Evolutionary conservation across 371 early-diverging fungal species (phyloP).

Genomic region (Basidiobolus heterosporus): DNA sequence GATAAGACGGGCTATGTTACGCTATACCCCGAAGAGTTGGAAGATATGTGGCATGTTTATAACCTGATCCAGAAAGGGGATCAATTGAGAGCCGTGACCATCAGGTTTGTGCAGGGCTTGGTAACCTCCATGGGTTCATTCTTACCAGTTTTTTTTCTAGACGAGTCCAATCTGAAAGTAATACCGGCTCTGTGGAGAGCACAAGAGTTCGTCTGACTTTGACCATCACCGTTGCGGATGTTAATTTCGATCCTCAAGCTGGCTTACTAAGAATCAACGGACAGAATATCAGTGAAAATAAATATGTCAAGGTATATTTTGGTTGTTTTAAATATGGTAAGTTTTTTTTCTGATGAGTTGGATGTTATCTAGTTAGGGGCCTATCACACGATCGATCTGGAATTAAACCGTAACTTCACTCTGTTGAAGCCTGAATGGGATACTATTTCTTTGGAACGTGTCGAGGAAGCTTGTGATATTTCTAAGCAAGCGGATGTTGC

Average conservation of each 20-base stretch:
- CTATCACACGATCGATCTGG: slow-evolving; percentile 89
- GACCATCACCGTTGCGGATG: slow-evolving; percentile 68
- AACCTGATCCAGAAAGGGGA: slow-evolving; percentile 81
- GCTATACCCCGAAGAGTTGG: slow-evolving; percentile 70
- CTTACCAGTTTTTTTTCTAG: slow-evolving; percentile 18
- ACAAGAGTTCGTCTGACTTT: slow-evolving; percentile 64
- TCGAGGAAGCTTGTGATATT: slow-evolving; percentile 78
- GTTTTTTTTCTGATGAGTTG: neutral
- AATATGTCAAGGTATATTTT: slow-evolving; percentile 60
- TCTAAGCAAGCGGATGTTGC: slow-evolving; percentile 84
- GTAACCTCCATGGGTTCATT: neutral
- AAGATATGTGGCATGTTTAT: slow-evolving; percentile 97
- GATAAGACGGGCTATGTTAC: slow-evolving; percentile 46
- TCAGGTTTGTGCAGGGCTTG: neutral
- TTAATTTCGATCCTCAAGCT: slow-evolving; percentile 78
- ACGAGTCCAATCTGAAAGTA: slow-evolving; percentile 61
- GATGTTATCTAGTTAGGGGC: slow-evolving; percentile 52
- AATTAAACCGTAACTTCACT: slow-evolving; percentile 74
- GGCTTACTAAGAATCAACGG: slow-evolving; percentile 79
- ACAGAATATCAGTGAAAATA: slow-evolving; percentile 68
- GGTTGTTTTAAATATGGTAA: neutral
- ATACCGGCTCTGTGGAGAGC: slow-evolving; percentile 81
- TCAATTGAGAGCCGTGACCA: slow-evolving; percentile 62
- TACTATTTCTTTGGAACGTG: slow-evolving; percentile 69
- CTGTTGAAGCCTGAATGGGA: slow-evolving; percentile 87